These are phyloP conservation scores for Collybia mongolica DNA, from an alignment of 768 basidiomycete species.

Conservation along the genomic window DNA sequence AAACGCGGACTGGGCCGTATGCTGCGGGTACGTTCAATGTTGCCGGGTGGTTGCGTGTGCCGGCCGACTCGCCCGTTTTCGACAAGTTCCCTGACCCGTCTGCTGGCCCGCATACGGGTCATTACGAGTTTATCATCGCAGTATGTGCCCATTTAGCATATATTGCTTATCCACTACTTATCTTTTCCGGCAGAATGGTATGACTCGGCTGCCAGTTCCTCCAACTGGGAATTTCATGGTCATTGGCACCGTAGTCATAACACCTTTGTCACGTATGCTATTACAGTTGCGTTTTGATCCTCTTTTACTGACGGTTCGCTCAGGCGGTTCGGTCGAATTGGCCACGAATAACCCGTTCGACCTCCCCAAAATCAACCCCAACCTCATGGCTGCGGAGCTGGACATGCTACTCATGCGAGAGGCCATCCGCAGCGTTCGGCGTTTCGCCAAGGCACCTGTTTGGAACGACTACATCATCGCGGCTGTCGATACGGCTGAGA, in stretches of 20 bases:
- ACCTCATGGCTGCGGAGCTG: constrained; percentile 33
- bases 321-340: constrained; percentile 29
- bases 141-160: constrained; percentile 16
- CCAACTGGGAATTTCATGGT: constrained; percentile 25
- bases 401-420: constrained; percentile 25
- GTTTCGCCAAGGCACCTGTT: constrained; percentile 21
- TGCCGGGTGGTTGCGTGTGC: constrained; percentile 24
- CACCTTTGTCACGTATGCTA: constrained; percentile 26
- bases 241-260: constrained; percentile 20
- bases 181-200: constrained; percentile 16
- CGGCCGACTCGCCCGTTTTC: constrained; percentile 18
- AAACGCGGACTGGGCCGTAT: constrained; percentile 16
- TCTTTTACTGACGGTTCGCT: background rate
- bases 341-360: constrained; percentile 42
- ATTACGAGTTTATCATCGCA: constrained; percentile 28
- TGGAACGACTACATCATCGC: constrained; percentile 24
- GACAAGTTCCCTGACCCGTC: constrained; percentile 22
- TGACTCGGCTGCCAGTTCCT: constrained; percentile 18
- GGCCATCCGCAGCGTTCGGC: constrained; percentile 21
- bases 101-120: constrained; percentile 22
- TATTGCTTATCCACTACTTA: background rate
- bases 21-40: constrained; percentile 15
- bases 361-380: constrained; percentile 45
- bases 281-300: background rate
- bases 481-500: background rate